Evolutionary conservation across 2,329 filamentous ascomycete species (phyloP), one percentile per base, ranked within the genome.

Genomic region (Talaromyces sp.): DNA sequence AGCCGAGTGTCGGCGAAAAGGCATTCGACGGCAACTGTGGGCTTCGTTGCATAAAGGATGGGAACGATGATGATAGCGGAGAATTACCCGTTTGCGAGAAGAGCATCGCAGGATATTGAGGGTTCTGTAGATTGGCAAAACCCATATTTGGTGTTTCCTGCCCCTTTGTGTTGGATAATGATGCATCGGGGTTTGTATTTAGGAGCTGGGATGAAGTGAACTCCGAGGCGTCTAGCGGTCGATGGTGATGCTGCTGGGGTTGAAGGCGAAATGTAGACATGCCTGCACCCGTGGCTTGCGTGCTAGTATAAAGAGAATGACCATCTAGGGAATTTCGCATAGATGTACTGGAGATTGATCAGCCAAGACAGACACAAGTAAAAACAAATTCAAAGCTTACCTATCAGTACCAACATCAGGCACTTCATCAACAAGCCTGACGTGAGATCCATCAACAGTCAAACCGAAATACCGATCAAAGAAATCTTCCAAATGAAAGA

Each of bases 401-500:
- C 82, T 78, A 67, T 89, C 86, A 14, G 84, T 79, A 12, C 44
- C 54, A 2, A 82, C 76, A 51, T 91, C 88, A 14, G 87, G 76
- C 7, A 83, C 75, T 1, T 89, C 83, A 67, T 94, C 90, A 1
- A 84, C 78, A 59, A 95, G 85, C 16, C 85, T 88, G 42, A 94
- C 80, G 69, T 92, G 90, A 1, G 89, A 87, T 1, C 89, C 86
- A 68, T 95, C 90, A 60, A 95, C 90, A 5, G 82, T 80, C 61
- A 86, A 82, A 0, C 87, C 88, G 0, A 86, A 87, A 23, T 96
- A 96, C 31, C 92, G 83, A 68, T 95, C 90, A 68, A 95, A 93
- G 74, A 96, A 96, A 70, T 95, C 90, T 65, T 95, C 91, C 14
- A 93, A 83, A 64, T 95, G 90, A 69, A 95, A 94, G 1, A 91